Base-by-base conservation (phyloP, 768 basidiomycete genomes). In the Amanita rubescens region DNA sequence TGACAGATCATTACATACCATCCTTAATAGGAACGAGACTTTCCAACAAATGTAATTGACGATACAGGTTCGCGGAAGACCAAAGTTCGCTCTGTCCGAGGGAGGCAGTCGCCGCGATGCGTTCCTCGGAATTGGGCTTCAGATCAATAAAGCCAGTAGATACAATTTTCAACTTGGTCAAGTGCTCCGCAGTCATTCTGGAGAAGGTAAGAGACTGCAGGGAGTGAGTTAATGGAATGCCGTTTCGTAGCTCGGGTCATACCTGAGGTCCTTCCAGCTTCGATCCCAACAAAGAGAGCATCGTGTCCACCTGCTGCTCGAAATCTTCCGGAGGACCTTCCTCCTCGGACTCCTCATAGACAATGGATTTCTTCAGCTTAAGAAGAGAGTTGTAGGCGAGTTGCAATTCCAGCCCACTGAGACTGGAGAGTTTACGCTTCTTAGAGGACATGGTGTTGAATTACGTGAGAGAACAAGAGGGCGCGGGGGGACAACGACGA, bases 341-440 rank as follows among this genome's bases (percentile, higher is more conserved):
- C 8, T 30, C 27, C 8, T 43, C 42, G 17, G 20, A n/a, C n/a
- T n/a, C n/a, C n/a, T n/a, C 17, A 22, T 43, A 43, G 42, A 22
- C 8, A 17, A 43, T 10, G 42, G 42, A 10, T 43, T 43, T 22
- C 22, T 8, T 51, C 49, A 58, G 49, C 17, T 58, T 51, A 14
- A 37, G 24, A 49, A 58, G 25, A 48, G 57, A 20, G 22, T 39
- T 52, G 32, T 47, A 52, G 24, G 54, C 54, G 7, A 52, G 48
- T 46, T 48, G 49, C 54, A 58, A 38, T 51, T 58, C 35, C 54
- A 55, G 22, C n/a, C 57, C 57, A 52, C 54, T 55, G 57, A 58
- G 57, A 55, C 54, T 43, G 35, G 57, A 58, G 54, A 55, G 39
- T 55, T 58, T 58, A 44, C 54, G 54, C 49, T 43, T 43, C 42